These are phyloP conservation scores for Solanum chmielewskii DNA, from an alignment of 257 asterid genomes.

Conservation along the genomic window DNA sequence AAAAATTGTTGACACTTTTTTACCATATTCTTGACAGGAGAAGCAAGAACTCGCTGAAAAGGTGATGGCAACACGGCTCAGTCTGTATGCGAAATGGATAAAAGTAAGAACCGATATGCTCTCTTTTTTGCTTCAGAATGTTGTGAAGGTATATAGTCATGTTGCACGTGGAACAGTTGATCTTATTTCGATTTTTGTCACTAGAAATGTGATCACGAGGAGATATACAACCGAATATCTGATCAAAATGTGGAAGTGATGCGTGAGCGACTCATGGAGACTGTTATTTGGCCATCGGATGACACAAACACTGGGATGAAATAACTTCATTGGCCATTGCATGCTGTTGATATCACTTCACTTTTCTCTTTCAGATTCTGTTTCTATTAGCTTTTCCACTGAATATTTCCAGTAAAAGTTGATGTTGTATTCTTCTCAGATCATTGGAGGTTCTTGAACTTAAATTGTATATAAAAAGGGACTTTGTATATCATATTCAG, in stretches of 20 bases:
- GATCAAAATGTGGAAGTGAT: slow-evolving; percentile 78
- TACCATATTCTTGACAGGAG: slow-evolving; percentile 32
- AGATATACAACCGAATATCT: slow-evolving; percentile 64
- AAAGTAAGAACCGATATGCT: slow-evolving; percentile 31
- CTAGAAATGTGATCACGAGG: slow-evolving; percentile 79
- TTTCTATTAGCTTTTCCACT: background rate
- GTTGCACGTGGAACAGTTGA: background rate
- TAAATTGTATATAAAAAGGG: background rate
- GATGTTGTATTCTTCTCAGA: background rate
- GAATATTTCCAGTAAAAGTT: background rate
- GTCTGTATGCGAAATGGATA: slow-evolving; percentile 77
- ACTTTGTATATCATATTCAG: background rate
- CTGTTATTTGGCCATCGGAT: slow-evolving; percentile 74
- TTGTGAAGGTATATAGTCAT: background rate
- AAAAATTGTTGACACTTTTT: background rate
- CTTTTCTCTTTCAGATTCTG: background rate
- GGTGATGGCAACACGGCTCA: slow-evolving; percentile 86
- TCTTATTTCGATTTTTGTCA: background rate
- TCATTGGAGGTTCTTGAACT: background rate
- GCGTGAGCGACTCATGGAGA: slow-evolving; percentile 78
- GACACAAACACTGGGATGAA: slow-evolving; percentile 56
- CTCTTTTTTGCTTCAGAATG: background rate
- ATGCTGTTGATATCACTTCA: background rate
- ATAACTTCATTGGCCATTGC: background rate
- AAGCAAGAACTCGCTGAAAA: slow-evolving; percentile 79